These are phyloP conservation scores for Lactarius evosmus DNA, from an alignment of 768 basidiomycete species.

Conservation along the genomic window DNA sequence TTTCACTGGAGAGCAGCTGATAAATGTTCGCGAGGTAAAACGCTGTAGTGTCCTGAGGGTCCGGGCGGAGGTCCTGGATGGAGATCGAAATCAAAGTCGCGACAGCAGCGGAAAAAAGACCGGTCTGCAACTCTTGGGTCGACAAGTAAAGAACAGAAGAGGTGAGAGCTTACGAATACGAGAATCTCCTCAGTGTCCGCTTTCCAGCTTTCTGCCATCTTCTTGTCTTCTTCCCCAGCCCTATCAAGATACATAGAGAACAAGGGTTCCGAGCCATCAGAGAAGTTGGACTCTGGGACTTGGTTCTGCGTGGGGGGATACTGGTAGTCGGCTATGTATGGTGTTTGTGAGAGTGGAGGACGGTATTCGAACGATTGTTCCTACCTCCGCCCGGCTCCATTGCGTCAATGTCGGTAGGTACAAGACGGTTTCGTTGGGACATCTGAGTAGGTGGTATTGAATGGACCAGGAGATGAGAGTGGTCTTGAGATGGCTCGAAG, in stretches of 20 bases:
- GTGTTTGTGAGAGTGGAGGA: no score
- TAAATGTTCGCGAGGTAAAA: conserved; percentile 8
- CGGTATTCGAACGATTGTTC: no score
- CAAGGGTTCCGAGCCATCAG: conserved; percentile 2
- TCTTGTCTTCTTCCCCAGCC: not conserved
- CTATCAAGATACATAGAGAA: conserved; percentile 7
- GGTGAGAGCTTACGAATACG: not conserved
- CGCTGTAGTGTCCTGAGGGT: conserved; percentile 3
- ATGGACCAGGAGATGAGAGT: no score
- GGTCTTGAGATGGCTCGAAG: no score
- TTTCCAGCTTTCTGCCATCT: conserved; percentile 10
- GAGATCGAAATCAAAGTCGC: not conserved
- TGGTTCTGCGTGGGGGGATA: not conserved
- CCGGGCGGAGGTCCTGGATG: conserved; percentile 5
- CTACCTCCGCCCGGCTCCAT: no score
- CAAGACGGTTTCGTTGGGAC: no score
- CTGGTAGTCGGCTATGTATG: no score
- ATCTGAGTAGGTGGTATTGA: no score
- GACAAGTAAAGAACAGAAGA: not conserved
- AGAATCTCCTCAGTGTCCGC: conserved; percentile 6
- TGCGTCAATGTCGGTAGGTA: no score
- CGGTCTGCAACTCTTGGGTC: not conserved
- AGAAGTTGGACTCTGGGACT: not conserved
- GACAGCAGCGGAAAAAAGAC: conserved; percentile 13
- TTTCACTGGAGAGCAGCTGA: not conserved